Evolutionary conservation across 306 rosid species (phyloP), one percentile per base, ranked within the genome.

Genomic region (Boehmeria nivea): DNA sequence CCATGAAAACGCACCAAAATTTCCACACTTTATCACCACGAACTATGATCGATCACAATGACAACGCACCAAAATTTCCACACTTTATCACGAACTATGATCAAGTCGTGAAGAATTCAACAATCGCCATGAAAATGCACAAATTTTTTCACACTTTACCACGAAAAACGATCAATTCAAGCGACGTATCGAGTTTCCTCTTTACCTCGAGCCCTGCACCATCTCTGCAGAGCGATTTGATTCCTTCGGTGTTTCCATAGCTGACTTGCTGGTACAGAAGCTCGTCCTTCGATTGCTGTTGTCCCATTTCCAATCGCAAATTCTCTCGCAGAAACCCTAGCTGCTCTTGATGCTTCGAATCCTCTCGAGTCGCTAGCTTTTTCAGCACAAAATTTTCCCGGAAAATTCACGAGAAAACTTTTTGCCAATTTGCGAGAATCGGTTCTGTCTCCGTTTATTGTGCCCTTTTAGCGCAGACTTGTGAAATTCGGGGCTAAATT

Each of bases 181-280:
- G 20, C 3, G 24, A 0, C 19, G 17, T 21, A 20, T 18, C 43
- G 54, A 50, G 15, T 21, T 57, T 31, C 42, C 11, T 22, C 20
- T 27, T 63, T 76, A 93, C 99, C 95, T 93, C 99, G 14, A 93
- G 90, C 46, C 86, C 59, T 42, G 96, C 96, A 21, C 99, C 99
- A 21, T 93, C 81, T 52, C 94, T 59, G 59, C 54, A 63, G 62
- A 93, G 95, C 64, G 79, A 12, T 72, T 88, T 88, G 82, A 93
- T 85, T 46, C 84, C 95, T 16, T 83, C 96, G 57, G 15, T 8
- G 79, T 79, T 79, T 11, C 86, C 95, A 69, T 79, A 81, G 81
- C 81, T 64, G 36, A 88, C 94, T 63, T 93, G 95, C 81, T 79
- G 94, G 59, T 83, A 79, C 43, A 93, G 83, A 60, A 78, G 72